A percentile compares a stretch with the other conserved stretches of the same genome.
Evolutionary conservation across 108 stramenopile species (phyloP).

Genomic region (Skeletonema menzelii): DNA sequence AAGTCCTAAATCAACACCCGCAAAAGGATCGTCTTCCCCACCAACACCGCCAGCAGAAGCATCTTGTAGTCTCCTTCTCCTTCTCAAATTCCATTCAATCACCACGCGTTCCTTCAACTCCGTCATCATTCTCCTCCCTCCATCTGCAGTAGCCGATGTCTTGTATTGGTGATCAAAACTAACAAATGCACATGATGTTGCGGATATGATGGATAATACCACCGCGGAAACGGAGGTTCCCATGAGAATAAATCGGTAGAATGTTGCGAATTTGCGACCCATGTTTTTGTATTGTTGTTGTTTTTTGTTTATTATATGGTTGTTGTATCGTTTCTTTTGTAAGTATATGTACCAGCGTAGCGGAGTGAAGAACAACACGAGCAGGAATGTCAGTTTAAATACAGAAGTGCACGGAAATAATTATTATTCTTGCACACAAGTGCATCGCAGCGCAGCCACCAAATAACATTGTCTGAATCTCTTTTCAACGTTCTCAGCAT

Average conservation of each 20-base stretch:
- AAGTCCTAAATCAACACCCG: too few relatives aligned
- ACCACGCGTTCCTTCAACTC: neutral
- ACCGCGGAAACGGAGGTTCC: slow-evolving; percentile 13
- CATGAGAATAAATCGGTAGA: slow-evolving; percentile 33
- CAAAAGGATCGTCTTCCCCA: neutral
- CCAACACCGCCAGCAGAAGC: too few relatives aligned
- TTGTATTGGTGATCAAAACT: slow-evolving; percentile 34
- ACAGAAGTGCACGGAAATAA: too few relatives aligned
- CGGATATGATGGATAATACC: slow-evolving; percentile 21
- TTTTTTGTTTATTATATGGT: neutral
- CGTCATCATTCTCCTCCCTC: neutral
- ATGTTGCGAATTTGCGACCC: slow-evolving; percentile 34
- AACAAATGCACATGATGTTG: slow-evolving; percentile 27
- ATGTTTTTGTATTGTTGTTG: slow-evolving; percentile 7
- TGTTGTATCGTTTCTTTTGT: neutral
- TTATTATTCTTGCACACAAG: too few relatives aligned
- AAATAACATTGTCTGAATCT: too few relatives aligned
- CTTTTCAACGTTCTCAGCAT: too few relatives aligned
- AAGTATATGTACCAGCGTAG: too few relatives aligned
- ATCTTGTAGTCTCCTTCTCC: neutral
- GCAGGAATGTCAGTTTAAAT: too few relatives aligned
- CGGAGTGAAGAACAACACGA: too few relatives aligned
- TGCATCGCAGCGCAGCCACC: too few relatives aligned
- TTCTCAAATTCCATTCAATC: neutral
- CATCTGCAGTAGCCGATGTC: neutral